Evolutionary conservation across 1,284 basidiomycete genomes (phyloP).

Genomic region (Mycena sp.): DNA sequence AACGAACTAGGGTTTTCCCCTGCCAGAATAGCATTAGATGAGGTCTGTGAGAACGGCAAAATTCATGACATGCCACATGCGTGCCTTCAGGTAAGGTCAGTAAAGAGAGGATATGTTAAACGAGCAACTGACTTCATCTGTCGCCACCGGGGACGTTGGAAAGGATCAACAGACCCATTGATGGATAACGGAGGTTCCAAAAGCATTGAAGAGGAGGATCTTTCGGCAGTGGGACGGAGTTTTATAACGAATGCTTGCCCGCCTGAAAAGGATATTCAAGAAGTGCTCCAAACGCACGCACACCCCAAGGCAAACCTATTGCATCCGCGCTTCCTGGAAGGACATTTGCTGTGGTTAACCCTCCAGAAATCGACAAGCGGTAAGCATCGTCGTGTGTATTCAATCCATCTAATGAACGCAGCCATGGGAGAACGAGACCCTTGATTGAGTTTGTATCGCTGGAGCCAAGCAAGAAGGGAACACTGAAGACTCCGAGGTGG

Average conservation of each 20-base stretch:
- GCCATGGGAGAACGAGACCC: conserved; percentile 59
- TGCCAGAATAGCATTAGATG: conserved; percentile 15
- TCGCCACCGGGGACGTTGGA: conserved; percentile 59
- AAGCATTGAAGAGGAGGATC: conserved; percentile 64
- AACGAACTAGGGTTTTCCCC: conserved; percentile 51
- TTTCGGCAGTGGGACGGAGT: conserved; percentile 61
- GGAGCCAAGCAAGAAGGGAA: conserved; percentile 62
- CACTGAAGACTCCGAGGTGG: conserved; percentile 74
- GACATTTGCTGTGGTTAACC: conserved; percentile 55
- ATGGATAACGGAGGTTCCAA: conserved; percentile 65
- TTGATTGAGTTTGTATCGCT: conserved; percentile 60
- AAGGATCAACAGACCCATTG: conserved; percentile 50
- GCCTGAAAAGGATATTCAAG: conserved; percentile 41
- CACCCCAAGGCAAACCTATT: conserved; percentile 49
- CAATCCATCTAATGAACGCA: conserved; percentile 56
- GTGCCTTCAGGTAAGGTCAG: conserved; percentile 43
- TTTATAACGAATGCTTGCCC: conserved; percentile 78
- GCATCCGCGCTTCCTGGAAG: conserved; percentile 65
- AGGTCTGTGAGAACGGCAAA: conserved; percentile 46
- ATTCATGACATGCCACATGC: conserved; percentile 50
- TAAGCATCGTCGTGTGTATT: conserved; percentile 63
- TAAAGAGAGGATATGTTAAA: neutral
- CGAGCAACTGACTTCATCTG: conserved; percentile 63
- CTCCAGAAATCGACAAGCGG: conserved; percentile 54
- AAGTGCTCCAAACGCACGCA: conserved; percentile 26